Conservation (phyloP, 1,139 yeast species). For the Blastobotrys indianensis region DNA sequence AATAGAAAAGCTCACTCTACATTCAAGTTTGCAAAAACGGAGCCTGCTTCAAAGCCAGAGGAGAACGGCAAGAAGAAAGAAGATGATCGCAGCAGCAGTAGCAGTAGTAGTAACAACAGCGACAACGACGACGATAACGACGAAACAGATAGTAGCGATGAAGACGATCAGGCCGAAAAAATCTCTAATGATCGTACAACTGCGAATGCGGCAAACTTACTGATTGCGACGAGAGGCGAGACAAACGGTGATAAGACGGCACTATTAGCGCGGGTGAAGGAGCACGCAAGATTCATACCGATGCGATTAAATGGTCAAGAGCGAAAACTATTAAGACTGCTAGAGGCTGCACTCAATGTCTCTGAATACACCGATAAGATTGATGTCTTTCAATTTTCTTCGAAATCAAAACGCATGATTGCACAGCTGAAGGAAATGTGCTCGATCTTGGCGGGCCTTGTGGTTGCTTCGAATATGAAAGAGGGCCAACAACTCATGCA, state of each 20-base stretch:
- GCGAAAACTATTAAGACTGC: slow-evolving; percentile 53
- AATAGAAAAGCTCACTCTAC: slow-evolving; percentile 35
- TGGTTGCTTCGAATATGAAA: slow-evolving; percentile 65
- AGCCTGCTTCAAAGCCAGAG: slow-evolving; percentile 11
- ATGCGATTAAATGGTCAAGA: slow-evolving; percentile 59
- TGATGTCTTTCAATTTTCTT: slow-evolving; percentile 55
- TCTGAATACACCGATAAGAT: slow-evolving; percentile 72
- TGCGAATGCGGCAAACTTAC: slow-evolving; percentile 18
- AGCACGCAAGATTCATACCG: slow-evolving; percentile 54
- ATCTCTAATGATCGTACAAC: slow-evolving; percentile 10
- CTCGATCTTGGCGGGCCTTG: slow-evolving; percentile 65
- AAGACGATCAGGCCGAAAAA: slow-evolving; percentile 15
- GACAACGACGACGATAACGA: slow-evolving; percentile 16
- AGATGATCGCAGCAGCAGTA: slow-evolving; percentile 14
- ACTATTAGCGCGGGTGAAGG: slow-evolving; percentile 36
- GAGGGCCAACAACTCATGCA: slow-evolving; percentile 56
- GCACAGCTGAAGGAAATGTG: slow-evolving; percentile 66
- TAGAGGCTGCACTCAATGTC: slow-evolving; percentile 67
- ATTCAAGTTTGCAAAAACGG: slow-evolving; percentile 23
- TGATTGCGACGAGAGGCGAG: slow-evolving; percentile 27
- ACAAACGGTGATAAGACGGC: slow-evolving; percentile 19
- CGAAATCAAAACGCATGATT: slow-evolving; percentile 61
- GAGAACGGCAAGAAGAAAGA: slow-evolving; percentile 18
- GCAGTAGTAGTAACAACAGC: slow-evolving; percentile 8
- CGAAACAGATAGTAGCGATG: slow-evolving; percentile 20